A percentile compares a stretch with the other conserved stretches of the same genome.
These are phyloP conservation scores for Alternaria burnsii DNA, from an alignment of 2,329 filamentous ascomycete genomes.

Conservation along the genomic window DNA sequence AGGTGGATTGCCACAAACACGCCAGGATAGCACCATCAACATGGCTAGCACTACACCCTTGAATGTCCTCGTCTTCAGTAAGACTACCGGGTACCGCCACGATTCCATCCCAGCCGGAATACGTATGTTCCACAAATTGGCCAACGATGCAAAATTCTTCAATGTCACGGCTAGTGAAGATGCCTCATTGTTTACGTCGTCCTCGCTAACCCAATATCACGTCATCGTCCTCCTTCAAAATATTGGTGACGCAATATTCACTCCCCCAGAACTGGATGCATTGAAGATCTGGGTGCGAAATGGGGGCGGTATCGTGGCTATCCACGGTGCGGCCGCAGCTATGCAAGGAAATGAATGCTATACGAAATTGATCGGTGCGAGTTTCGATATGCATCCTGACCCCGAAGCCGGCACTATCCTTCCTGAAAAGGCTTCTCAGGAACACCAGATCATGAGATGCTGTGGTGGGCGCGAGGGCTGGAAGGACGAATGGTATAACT, in stretches of 20 bases:
- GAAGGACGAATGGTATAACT: conserved; percentile 45
- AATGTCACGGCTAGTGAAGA: conserved; percentile 31
- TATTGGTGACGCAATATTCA: conserved; percentile 27
- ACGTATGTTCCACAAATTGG: conserved; percentile 19
- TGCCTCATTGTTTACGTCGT: conserved; percentile 19
- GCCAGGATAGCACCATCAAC: background rate
- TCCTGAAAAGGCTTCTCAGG: conserved; percentile 6
- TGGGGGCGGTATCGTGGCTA: conserved; percentile 37
- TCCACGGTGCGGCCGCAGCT: conserved; percentile 39
- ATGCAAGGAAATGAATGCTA: conserved; percentile 36
- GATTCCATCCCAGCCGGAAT: conserved; percentile 34
- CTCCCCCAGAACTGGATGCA: conserved; percentile 18
- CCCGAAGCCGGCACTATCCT: conserved; percentile 30
- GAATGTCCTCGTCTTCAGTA: conserved; percentile 37
- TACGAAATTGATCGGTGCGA: conserved; percentile 31
- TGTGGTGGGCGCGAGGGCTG: conserved; percentile 17
- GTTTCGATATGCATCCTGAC: conserved; percentile 39
- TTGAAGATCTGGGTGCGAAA: conserved; percentile 25
- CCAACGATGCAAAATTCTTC: conserved; percentile 14
- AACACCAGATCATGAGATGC: conserved; percentile 18
- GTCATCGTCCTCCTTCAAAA: conserved; percentile 29
- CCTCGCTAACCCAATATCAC: conserved; percentile 13
- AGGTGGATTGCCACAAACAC: background rate
- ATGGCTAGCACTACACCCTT: conserved; percentile 8
- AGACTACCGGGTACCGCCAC: conserved; percentile 41